Base-by-base conservation (phyloP, 768 basidiomycete species). In the Psilocybe cyanescens region DNA sequence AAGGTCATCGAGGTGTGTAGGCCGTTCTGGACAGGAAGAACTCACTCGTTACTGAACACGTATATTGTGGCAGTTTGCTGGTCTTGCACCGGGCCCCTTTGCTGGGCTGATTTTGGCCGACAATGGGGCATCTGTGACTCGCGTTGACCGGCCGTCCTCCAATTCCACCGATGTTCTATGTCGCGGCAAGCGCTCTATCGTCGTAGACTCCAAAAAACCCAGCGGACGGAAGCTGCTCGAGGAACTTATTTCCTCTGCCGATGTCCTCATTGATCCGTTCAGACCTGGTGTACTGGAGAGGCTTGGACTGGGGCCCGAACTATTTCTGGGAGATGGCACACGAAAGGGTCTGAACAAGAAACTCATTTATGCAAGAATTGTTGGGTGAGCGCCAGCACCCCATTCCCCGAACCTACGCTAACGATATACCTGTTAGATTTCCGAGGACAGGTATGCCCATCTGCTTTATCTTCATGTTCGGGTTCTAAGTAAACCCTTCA, bases 261-360 rank as follows among this genome's bases (percentile, higher is more conserved):
- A 95, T 72, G 81, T 94, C 14, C 76, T 94, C 48, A 91, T 95
- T 67, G 92, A 95, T 70, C 87, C 93, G 1, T 95, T 90, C 72
- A 79, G 92, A 50, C 91, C 92, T 53, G 93, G 92, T 1, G 91
- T 94, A 2, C 79, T 94, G 75, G 92, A 95, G 69, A 81, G 83
- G 61, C 76, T 93, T 31, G 89, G 89, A 2, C 76, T 95, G 16
- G 92, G 90, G 9, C 93, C 92, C 0, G 84, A 89, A 4, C 79
- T 88, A 3, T 92, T 94, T 68, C 75, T 92, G 16, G 86, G 86
- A 51, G 68, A 69, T 33, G 78, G 74, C 4, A 65, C 65, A 3
- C 66, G 66, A 24, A 75, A 76, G 51, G 88, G 87, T 3, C 55
- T 85, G 56, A 94, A 94, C 65, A 77, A 83, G 66, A 81, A 74